Evolutionary conservation across 371 early-diverging fungal species (phyloP).

Genomic region (Thermomucor indicae-seudaticae): DNA sequence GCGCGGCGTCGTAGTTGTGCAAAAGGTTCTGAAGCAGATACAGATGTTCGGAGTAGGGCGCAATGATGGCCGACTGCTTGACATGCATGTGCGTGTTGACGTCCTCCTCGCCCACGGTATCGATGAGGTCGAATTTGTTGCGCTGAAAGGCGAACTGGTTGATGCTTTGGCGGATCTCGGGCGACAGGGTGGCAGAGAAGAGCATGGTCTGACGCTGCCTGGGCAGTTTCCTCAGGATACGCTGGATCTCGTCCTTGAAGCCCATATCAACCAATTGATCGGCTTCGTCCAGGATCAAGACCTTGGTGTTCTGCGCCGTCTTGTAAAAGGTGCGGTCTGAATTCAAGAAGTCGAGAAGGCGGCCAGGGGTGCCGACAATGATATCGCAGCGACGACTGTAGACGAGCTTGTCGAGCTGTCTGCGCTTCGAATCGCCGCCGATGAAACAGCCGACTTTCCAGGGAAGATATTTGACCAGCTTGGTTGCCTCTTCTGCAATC

Average conservation of each 20-base stretch:
- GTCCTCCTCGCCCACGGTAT: constrained; percentile 84
- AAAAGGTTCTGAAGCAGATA: constrained; percentile 60
- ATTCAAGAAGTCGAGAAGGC: constrained; percentile 82
- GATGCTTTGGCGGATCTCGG: constrained; percentile 61
- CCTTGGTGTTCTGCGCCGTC: constrained; percentile 57
- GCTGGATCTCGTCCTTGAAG: constrained; percentile 89
- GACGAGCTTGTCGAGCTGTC: constrained; percentile 59
- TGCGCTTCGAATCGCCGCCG: constrained; percentile 81
- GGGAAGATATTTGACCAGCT: constrained; percentile 55
- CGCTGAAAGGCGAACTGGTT: constrained; percentile 75
- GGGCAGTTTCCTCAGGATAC: constrained; percentile 78
- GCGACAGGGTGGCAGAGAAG: constrained; percentile 96
- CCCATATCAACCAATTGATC: constrained; percentile 98
- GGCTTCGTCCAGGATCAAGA: constrained; percentile 97
- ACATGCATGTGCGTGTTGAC: constrained; percentile 71
- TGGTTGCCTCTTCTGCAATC: constrained; percentile 82
- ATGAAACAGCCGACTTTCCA: constrained; percentile 79
- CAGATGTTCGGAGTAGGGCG: constrained; percentile 61
- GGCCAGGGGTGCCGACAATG: constrained; percentile 95
- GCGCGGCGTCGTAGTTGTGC: constrained; percentile 46
- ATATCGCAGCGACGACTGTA: constrained; percentile 76
- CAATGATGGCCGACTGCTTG: constrained; percentile 71
- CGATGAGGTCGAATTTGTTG: constrained; percentile 71
- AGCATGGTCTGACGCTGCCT: constrained; percentile 91
- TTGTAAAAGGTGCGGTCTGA: constrained; percentile 54